Evolutionary conservation across 257 asterid species (phyloP).

Genomic region (Eucommia ulmoides): DNA sequence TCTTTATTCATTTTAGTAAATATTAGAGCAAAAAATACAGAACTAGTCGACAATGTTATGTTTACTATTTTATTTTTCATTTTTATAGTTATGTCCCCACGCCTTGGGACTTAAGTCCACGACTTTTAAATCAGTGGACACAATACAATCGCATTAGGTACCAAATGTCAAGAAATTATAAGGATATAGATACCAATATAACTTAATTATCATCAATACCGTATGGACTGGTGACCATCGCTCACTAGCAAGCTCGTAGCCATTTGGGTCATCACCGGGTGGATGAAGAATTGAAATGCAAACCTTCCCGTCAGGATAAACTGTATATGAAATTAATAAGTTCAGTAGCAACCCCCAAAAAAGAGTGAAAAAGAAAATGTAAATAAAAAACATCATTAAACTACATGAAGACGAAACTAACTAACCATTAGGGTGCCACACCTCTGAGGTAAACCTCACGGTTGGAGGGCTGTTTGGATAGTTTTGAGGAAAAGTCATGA

Average conservation of each 20-base stretch:
- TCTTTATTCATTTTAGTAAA: no score
- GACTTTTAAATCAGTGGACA: no score
- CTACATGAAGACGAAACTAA: slow-evolving; percentile 6
- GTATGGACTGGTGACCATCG: not conserved
- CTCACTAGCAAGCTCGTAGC: not conserved
- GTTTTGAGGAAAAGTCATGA: slow-evolving; percentile 82
- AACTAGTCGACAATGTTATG: no score
- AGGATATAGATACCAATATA: no score
- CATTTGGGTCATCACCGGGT: not conserved
- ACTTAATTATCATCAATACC: no score
- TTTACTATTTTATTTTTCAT: no score
- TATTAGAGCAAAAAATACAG: no score
- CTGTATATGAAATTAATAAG: slow-evolving; percentile 26
- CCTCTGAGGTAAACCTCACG: slow-evolving; percentile 81
- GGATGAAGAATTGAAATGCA: not conserved
- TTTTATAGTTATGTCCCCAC: no score
- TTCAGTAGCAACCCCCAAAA: slow-evolving; percentile 1
- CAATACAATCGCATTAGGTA: no score
- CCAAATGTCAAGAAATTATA: no score
- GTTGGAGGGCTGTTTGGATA: slow-evolving; percentile 97
- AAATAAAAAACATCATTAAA: slow-evolving; percentile 3
- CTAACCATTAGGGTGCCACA: slow-evolving; percentile 99
- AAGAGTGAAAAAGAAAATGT: slow-evolving; percentile 8
- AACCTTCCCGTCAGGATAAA: slow-evolving; percentile 38
- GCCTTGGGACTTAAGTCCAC: no score